phyloP scores from a whole-genome alignment of 2,329 filamentous ascomycete genomes.

The Ceratocystis variospora region DNA sequence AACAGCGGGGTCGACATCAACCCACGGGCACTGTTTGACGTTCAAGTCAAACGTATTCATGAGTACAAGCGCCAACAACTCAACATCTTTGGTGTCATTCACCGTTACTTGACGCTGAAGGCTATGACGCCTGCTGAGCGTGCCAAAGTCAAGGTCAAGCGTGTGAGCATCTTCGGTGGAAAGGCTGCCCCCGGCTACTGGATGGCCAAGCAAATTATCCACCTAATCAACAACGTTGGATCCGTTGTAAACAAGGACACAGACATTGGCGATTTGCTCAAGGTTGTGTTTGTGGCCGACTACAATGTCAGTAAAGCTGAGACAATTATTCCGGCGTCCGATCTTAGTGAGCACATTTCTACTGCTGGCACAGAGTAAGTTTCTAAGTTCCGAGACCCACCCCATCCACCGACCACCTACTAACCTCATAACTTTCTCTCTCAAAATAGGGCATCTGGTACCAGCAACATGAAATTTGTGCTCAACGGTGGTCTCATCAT shows the following conservation, averaged over 20 bases:
- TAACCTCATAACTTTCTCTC: slow-evolving; percentile 18
- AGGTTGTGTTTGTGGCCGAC: slow-evolving; percentile 94
- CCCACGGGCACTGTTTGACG: slow-evolving; percentile 78
- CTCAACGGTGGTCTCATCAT: slow-evolving; percentile 95
- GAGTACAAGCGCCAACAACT: slow-evolving; percentile 99
- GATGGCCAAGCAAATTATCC: slow-evolving; percentile 99
- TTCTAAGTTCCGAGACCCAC: slow-evolving; percentile 4
- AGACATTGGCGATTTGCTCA: slow-evolving; percentile 84
- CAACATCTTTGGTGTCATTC: slow-evolving; percentile 96
- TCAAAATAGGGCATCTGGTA: slow-evolving; percentile 49
- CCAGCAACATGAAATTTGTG: slow-evolving; percentile 99
- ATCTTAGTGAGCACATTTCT: slow-evolving; percentile 96
- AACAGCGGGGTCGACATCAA: slow-evolving; percentile 71
- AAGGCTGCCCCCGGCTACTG: slow-evolving; percentile 98
- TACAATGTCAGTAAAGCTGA: slow-evolving; percentile 99
- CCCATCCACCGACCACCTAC: background rate
- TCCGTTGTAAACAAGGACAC: slow-evolving; percentile 81
- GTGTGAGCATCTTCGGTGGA: slow-evolving; percentile 92
- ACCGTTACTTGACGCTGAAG: slow-evolving; percentile 84
- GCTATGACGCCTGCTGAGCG: slow-evolving; percentile 66
- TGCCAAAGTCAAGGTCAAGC: slow-evolving; percentile 77
- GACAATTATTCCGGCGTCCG: slow-evolving; percentile 85
- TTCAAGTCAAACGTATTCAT: slow-evolving; percentile 97
- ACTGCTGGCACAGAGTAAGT: slow-evolving; percentile 82
- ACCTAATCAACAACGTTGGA: slow-evolving; percentile 86